phyloP scores from a whole-genome alignment of 768 basidiomycete species.

The Porpolomopsis calyptriformis region DNA sequence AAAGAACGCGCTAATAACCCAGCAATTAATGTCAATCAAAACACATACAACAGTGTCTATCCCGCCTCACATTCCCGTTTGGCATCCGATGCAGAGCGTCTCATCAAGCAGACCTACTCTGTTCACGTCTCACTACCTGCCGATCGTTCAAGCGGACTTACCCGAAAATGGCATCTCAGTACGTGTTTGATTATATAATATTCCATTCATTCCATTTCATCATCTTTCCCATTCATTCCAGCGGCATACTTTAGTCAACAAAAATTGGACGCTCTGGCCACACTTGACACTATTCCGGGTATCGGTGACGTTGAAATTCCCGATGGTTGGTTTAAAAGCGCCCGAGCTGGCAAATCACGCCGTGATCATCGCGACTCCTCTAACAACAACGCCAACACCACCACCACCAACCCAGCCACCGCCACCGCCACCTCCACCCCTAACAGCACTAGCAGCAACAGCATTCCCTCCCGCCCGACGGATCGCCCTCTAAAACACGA shows the following conservation, averaged over 20 bases:
- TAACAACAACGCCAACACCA: not conserved
- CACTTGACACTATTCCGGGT: slow-evolving; percentile 58
- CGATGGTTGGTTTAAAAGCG: slow-evolving; percentile 70
- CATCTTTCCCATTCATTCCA: slow-evolving; percentile 28
- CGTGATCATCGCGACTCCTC: slow-evolving; percentile 32
- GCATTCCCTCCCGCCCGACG: too few species aligned
- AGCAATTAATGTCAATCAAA: slow-evolving; percentile 19
- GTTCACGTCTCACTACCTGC: slow-evolving; percentile 58
- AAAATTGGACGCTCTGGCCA: slow-evolving; percentile 57
- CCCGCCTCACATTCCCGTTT: slow-evolving; percentile 27
- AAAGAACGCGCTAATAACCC: not conserved
- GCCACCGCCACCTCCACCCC: not conserved
- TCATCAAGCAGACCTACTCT: slow-evolving; percentile 80
- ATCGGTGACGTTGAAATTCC: slow-evolving; percentile 60
- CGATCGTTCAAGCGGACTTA: slow-evolving; percentile 38
- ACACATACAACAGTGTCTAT: slow-evolving; percentile 20
- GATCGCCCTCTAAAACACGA: too few species aligned
- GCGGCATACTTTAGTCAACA: slow-evolving; percentile 81
- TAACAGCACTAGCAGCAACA: not conserved
- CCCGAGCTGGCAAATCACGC: slow-evolving; percentile 55
- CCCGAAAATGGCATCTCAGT: slow-evolving; percentile 83
- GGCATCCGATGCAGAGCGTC: slow-evolving; percentile 43
- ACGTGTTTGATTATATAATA: slow-evolving; percentile 20
- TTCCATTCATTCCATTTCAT: slow-evolving; percentile 7
- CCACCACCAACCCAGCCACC: not conserved